Conservation (phyloP, 202 grass and related monocot species). For the Panicum virgatum region DNA sequence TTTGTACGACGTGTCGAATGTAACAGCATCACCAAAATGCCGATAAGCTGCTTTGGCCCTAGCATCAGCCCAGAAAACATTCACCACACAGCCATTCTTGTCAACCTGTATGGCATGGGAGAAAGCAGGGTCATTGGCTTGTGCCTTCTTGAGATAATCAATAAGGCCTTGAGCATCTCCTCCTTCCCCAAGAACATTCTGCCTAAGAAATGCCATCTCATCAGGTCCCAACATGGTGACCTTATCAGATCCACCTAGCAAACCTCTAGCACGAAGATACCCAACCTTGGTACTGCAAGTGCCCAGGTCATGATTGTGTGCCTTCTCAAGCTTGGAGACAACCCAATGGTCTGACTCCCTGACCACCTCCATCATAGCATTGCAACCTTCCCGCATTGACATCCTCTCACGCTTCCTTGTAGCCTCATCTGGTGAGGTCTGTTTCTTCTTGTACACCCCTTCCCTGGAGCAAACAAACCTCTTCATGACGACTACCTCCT, state of each 20-base stretch:
- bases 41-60: slow-evolving; percentile 66
- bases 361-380: slow-evolving; percentile 97
- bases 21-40: slow-evolving; percentile 80
- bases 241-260: slow-evolving; percentile 45
- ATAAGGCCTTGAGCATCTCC: slow-evolving; percentile 66
- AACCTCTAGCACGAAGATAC: slow-evolving; percentile 69
- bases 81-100: slow-evolving; percentile 68
- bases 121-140: slow-evolving; percentile 65
- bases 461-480: slow-evolving; percentile 92
- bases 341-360: slow-evolving; percentile 66
- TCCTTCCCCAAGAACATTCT: slow-evolving; percentile 77
- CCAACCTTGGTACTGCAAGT: slow-evolving; percentile 56
- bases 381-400: slow-evolving; percentile 95
- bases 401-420: slow-evolving; percentile 71
- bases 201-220: slow-evolving; percentile 48
- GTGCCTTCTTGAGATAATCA: slow-evolving; percentile 81
- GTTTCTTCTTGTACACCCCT: slow-evolving; percentile 72
- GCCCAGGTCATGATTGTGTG: slow-evolving; percentile 80
- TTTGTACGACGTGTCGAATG: slow-evolving; percentile 83
- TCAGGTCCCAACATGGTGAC: slow-evolving; percentile 52
- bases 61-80: slow-evolving; percentile 80
- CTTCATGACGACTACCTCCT: slow-evolving; percentile 92
- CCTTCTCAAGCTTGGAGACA: slow-evolving; percentile 89
- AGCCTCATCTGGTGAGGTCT: slow-evolving; percentile 42
- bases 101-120: slow-evolving; percentile 87